These are phyloP conservation scores for Suhomyces pyralidae DNA, from an alignment of 805 yeast genomes.

Conservation along the genomic window DNA sequence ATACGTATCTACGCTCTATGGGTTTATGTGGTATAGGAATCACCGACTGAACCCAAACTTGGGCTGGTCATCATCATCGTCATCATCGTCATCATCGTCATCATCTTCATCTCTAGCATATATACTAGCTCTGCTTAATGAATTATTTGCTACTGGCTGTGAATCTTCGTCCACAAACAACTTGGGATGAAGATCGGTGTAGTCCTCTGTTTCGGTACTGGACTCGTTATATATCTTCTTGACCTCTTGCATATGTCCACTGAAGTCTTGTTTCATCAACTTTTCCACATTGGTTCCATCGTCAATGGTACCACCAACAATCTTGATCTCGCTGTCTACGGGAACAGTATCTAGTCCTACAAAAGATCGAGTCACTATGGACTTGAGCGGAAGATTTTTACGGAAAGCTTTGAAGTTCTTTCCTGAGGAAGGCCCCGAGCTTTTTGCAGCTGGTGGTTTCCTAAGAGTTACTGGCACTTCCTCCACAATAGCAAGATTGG, in stretches of 20 bases:
- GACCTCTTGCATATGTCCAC: slow-evolving; percentile 11
- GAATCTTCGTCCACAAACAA: slow-evolving; percentile 3
- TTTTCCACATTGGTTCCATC: slow-evolving; percentile 3
- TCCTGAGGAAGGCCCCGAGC: slow-evolving; percentile 12
- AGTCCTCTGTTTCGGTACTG: slow-evolving; percentile 3
- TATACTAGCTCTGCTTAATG: not conserved
- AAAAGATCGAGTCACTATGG: slow-evolving; percentile 28
- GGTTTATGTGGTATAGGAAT: slow-evolving; percentile 17
- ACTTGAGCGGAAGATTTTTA: slow-evolving; percentile 18
- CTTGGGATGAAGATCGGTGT: not conserved
- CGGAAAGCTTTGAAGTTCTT: slow-evolving; percentile 40
- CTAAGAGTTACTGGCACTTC: slow-evolving; percentile 17
- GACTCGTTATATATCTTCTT: slow-evolving; percentile 7
- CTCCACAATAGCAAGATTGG: slow-evolving; percentile 36
- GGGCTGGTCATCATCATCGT: slow-evolving; percentile 31
- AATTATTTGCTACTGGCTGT: not conserved
- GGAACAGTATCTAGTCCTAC: slow-evolving; percentile 19
- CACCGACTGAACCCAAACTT: slow-evolving; percentile 27
- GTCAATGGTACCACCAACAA: not conserved
- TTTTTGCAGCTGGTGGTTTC: slow-evolving; percentile 3
- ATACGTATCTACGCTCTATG: slow-evolving; percentile 36
- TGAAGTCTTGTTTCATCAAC: slow-evolving; percentile 8
- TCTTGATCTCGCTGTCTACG: slow-evolving; percentile 8
- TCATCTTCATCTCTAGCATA: slow-evolving; percentile 2
- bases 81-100: slow-evolving; percentile 21